Percentiles rank a stretch among this genome's conserved stretches.
These are phyloP conservation scores for Hyaloscypha variabilis DNA, from an alignment of 495 filamentous ascomycete genomes.

Conservation along the genomic window DNA sequence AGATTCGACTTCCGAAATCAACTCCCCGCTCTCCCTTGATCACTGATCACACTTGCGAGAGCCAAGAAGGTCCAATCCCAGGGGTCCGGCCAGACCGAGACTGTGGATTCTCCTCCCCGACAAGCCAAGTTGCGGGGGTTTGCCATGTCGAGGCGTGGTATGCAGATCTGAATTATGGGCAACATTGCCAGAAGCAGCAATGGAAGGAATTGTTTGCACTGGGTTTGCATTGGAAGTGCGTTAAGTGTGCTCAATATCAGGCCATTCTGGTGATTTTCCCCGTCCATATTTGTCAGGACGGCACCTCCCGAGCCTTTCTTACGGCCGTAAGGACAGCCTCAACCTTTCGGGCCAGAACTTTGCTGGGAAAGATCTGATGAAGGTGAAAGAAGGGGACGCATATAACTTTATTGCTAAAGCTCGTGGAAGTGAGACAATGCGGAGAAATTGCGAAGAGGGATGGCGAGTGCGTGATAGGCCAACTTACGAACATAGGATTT, in stretches of 20 bases:
- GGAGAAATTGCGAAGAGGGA: not conserved
- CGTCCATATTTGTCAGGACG: not conserved
- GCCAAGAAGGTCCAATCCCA: not conserved
- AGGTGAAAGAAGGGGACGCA: not conserved
- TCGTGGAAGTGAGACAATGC: constrained; percentile 1
- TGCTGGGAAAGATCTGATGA: not conserved
- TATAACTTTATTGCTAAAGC: not conserved
- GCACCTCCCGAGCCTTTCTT: constrained; percentile 8
- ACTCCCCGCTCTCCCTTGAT: not conserved
- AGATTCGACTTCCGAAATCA: not conserved
- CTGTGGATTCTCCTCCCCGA: not conserved
- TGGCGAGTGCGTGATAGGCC: constrained; percentile 10
- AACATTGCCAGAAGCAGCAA: too few species aligned
- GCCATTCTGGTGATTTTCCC: not conserved
- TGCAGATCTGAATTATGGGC: not conserved
- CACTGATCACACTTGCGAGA: not conserved
- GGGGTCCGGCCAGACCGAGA: not conserved
- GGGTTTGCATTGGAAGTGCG: too few species aligned
- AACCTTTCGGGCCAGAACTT: not conserved
- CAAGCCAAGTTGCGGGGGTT: not conserved
- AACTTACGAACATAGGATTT: constrained; percentile 16
- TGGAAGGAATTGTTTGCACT: too few species aligned
- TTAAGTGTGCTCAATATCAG: not conserved
- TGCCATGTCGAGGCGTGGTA: not conserved
- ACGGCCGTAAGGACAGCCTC: constrained; percentile 18